Base-by-base conservation (phyloP, 2,329 filamentous ascomycete genomes). In the Verticillium isaacii region DNA sequence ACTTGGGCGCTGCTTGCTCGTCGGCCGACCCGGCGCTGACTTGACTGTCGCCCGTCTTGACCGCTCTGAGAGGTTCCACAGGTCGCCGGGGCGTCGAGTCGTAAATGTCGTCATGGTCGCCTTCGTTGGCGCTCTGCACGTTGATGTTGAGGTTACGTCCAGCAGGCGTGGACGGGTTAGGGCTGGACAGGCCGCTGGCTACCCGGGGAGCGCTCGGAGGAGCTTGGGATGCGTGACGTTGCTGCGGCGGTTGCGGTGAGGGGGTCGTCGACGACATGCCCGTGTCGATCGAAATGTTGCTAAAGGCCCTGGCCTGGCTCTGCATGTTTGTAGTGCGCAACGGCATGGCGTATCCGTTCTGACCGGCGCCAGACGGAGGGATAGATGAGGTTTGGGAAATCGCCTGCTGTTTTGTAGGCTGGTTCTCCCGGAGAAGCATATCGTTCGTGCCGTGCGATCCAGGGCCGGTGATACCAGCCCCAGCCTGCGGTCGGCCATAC, bases 51-150 rank as follows among this genome's bases (percentile, higher is more conserved):
- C 61, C 63, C 7, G 66, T 63, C 12, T 60, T 61, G 23, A 65
- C 65, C 17, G 61, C 60, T 12, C 25, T 41, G 2, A 66, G 37
- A 2, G 63, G 64, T 25, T 62, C 34, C 32, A 39, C 29, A n/a
- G 60, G 39, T 15, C 55, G 61, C 2, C 70, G 70, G 2, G 73
- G 72, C 5, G 73, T 74, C 4, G 72, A 71, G 58, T 74, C 71
- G 61, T 74, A 73, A 15, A 74, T 68, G 60, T 74, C 71, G 2
- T 73, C 69, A 29, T 69, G 66, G 7, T 63, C 64, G 5, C 66
- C 67, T 34, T 63, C 61, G 59, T 69, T 67, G 17, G 65, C 62
- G 32, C 63, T 64, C 23, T 64, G 63, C 3, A 68, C 62, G 32
- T 69, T 66, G 15, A 66, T 61, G 32, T 56, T 62, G 45, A 64